Conservation (phyloP, 2,329 filamentous ascomycete species). For the Fusarium sambucinum region DNA sequence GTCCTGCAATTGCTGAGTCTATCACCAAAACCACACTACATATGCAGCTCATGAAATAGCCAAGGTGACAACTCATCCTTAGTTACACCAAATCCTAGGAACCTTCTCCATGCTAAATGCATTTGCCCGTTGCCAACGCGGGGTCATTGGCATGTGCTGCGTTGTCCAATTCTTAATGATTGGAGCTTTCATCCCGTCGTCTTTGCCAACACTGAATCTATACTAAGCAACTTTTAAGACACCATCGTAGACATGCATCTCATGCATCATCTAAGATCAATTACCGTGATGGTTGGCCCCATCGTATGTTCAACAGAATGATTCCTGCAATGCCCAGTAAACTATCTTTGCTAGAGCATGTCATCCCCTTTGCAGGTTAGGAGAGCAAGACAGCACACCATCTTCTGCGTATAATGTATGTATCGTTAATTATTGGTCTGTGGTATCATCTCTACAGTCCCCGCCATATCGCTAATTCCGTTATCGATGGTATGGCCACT, state of each 20-base stretch:
- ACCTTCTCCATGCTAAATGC: conserved; percentile 13
- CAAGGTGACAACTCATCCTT: conserved; percentile 39
- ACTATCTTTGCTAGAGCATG: background rate
- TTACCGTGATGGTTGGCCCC: background rate
- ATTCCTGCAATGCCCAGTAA: background rate
- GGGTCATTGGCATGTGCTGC: conserved; percentile 15
- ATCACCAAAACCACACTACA: conserved; percentile 3
- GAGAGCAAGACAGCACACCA: conserved; percentile 2
- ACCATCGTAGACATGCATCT: background rate
- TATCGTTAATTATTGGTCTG: background rate
- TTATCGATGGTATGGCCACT: conserved; percentile 1
- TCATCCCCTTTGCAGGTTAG: background rate
- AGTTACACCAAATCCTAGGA: conserved; percentile 1
- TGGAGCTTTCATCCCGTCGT: conserved; percentile 10
- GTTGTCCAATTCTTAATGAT: conserved; percentile 20
- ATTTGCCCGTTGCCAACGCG: conserved; percentile 6
- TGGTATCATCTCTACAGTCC: background rate
- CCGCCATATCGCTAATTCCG: background rate
- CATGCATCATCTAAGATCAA: conserved; percentile 1
- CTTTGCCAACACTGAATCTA: background rate
- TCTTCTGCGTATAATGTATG: background rate
- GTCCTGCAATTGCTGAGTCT: background rate
- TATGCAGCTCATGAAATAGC: conserved; percentile 7
- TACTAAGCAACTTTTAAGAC: background rate
- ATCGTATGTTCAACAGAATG: background rate